Conservation (phyloP, 2,329 filamentous ascomycete genomes). For the Diaporthe helianthi region DNA sequence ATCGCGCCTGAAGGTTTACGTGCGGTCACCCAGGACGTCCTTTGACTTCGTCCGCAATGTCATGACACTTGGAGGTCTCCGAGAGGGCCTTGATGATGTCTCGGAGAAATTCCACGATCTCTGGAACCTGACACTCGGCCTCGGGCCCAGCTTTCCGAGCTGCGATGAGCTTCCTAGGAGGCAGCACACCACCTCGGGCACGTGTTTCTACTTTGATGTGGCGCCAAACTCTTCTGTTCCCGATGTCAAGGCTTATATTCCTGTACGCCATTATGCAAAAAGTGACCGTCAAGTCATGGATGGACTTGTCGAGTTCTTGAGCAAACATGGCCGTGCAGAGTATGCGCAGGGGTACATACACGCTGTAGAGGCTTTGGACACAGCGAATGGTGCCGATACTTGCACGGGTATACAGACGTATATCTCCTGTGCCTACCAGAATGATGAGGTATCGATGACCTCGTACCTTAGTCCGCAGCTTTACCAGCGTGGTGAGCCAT, state of each 20-base stretch:
- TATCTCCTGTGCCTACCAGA: too few species aligned
- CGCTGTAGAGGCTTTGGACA: not conserved
- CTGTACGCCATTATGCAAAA: not conserved
- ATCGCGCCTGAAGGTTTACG: not conserved
- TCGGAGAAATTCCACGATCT: not conserved
- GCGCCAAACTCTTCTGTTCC: not conserved
- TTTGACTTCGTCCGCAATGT: not conserved
- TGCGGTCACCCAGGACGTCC: not conserved
- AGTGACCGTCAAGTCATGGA: not conserved
- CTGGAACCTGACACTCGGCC: not conserved
- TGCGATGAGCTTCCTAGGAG: not conserved
- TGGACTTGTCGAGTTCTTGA: not conserved
- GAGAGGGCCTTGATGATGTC: not conserved
- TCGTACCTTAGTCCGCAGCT: too few species aligned
- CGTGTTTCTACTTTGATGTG: not conserved
- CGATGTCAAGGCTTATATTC: not conserved
- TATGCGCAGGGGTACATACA: not conserved
- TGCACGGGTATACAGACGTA: not conserved
- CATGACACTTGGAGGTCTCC: not conserved
- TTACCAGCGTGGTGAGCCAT: too few species aligned
- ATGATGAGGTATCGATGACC: too few species aligned
- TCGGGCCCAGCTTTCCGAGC: not conserved
- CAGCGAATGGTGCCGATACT: not conserved
- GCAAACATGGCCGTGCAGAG: not conserved
- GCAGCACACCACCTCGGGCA: not conserved